Conservation (phyloP, 345 rosid species). For the Populus tremula region DNA sequence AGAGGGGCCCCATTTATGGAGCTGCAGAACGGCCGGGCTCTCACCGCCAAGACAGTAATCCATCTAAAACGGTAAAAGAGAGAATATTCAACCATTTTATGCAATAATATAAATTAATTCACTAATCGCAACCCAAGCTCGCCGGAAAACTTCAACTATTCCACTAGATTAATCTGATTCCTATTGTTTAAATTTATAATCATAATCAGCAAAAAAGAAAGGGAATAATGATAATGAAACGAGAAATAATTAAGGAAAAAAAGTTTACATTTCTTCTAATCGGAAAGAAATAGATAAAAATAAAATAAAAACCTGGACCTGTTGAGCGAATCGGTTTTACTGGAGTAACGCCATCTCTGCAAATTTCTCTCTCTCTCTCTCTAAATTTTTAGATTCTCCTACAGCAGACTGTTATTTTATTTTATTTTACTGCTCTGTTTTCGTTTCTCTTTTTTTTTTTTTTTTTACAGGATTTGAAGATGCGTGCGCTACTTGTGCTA, state of each 20-base stretch:
- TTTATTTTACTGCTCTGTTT: neutral
- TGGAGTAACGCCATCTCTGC: neutral
- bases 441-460: neutral
- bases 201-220: neutral
- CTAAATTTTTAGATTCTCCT: neutral
- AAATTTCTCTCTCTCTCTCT: neutral
- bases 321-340: neutral
- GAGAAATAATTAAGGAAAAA: neutral
- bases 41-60: slow-evolving; percentile 39
- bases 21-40: slow-evolving; percentile 61
- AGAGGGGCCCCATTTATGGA: slow-evolving; percentile 77
- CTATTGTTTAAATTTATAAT: no score
- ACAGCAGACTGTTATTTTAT: neutral
- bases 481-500: neutral
- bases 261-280: neutral
- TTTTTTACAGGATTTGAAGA: neutral
- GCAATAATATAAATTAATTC: neutral
- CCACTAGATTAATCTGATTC: neutral
- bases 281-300: neutral
- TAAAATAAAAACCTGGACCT: neutral
- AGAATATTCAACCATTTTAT: neutral
- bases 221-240: no score
- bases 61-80: slow-evolving; percentile 31
- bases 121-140: neutral
- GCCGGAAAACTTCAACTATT: neutral